phyloP scores from a whole-genome alignment of 352 stramenopile genomes.

The Phytopythium mirpurense region DNA sequence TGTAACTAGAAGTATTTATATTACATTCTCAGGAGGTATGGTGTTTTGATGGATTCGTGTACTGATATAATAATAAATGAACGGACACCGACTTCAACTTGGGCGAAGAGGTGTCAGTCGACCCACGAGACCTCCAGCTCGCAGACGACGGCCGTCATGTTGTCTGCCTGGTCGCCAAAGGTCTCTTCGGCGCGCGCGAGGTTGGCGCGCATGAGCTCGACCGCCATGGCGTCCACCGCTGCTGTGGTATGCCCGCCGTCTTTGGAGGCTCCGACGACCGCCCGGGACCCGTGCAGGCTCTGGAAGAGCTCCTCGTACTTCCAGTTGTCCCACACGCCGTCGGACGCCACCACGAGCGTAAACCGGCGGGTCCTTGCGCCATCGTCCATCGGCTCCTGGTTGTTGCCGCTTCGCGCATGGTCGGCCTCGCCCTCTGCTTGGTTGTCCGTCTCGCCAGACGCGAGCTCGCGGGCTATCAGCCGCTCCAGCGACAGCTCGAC shows the following conservation, averaged over 20 bases:
- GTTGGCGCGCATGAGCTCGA: slow-evolving; percentile 59
- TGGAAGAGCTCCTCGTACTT: slow-evolving; percentile 66
- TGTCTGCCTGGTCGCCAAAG: slow-evolving; percentile 85
- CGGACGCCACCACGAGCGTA: slow-evolving; percentile 64
- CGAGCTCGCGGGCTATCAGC: slow-evolving; percentile 18
- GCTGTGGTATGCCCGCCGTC: slow-evolving; percentile 4
- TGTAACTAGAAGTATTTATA: neutral
- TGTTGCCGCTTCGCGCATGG: no score
- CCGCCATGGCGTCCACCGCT: slow-evolving; percentile 24
- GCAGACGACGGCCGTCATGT: slow-evolving; percentile 85
- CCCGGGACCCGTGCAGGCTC: slow-evolving; percentile 27
- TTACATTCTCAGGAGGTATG: no score
- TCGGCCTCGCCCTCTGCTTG: slow-evolving; percentile 9
- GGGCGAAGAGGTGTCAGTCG: neutral
- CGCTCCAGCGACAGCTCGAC: slow-evolving; percentile 40
- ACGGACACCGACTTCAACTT: neutral
- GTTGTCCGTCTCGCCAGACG: slow-evolving; percentile 17
- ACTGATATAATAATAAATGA: slow-evolving; percentile 10
- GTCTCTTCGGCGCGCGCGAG: slow-evolving; percentile 44
- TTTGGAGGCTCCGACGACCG: neutral
- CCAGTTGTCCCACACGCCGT: slow-evolving; percentile 90
- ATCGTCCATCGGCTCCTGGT: slow-evolving; percentile 6
- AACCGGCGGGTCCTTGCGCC: no score
- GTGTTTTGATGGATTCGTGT: no score
- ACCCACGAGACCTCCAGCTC: slow-evolving; percentile 20